Conservation (phyloP, 768 basidiomycete species). For the Calocera viscosa region DNA sequence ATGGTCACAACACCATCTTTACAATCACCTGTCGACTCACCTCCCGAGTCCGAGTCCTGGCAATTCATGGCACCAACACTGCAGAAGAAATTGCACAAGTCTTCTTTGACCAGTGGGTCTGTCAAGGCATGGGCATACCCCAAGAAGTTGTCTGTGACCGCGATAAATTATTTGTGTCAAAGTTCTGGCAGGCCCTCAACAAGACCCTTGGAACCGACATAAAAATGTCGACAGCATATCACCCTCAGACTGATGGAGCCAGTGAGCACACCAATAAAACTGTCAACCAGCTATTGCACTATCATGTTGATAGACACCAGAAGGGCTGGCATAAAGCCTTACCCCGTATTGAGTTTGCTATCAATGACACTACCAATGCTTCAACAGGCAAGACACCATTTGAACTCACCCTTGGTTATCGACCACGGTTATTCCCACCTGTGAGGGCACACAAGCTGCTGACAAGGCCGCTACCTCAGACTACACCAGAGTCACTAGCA, state of each 20-base stretch:
- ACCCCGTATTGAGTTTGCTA: slow-evolving; percentile 5
- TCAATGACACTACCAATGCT: slow-evolving; percentile 10
- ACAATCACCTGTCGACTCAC: slow-evolving; percentile 15
- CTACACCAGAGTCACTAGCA: too few species aligned
- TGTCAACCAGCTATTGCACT: slow-evolving; percentile 10
- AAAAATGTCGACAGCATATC: slow-evolving; percentile 26
- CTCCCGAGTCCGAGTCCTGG: slow-evolving; percentile 19
- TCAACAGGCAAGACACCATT: slow-evolving; percentile 8
- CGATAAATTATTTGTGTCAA: slow-evolving; percentile 26
- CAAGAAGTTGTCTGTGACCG: slow-evolving; percentile 26
- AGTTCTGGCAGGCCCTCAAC: slow-evolving; percentile 28
- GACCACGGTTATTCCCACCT: too few species aligned
- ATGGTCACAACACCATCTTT: slow-evolving; percentile 9
- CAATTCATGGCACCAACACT: neutral
- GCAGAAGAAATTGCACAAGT: slow-evolving; percentile 14
- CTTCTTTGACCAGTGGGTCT: slow-evolving; percentile 10
- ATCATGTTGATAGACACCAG: slow-evolving; percentile 10
- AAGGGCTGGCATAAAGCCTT: neutral
- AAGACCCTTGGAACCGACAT: slow-evolving; percentile 23
- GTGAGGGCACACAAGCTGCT: too few species aligned
- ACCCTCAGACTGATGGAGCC: slow-evolving; percentile 31
- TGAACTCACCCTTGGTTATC: slow-evolving; percentile 7
- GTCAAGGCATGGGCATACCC: slow-evolving; percentile 18
- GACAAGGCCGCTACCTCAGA: too few species aligned
- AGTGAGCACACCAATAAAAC: slow-evolving; percentile 23